Evolutionary conservation across 1,284 basidiomycete genomes (phyloP).

Genomic region (Puccinia novopanici): DNA sequence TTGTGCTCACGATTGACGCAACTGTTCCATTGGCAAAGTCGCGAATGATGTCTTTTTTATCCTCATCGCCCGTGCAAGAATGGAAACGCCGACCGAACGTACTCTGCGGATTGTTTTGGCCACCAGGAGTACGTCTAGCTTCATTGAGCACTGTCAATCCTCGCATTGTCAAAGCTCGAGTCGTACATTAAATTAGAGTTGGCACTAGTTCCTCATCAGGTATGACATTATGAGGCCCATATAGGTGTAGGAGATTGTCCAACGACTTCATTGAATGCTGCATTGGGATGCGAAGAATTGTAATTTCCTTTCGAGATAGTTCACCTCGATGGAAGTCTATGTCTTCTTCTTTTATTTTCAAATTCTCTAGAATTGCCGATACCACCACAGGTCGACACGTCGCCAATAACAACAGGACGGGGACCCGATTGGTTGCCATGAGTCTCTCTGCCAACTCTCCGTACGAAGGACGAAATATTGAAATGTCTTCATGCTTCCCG

Average conservation of each 20-base stretch:
- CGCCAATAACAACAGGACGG: neutral
- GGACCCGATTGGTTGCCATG: neutral
- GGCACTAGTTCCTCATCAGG: neutral
- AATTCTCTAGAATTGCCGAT: neutral
- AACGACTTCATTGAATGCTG: neutral
- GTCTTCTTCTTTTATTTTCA: neutral
- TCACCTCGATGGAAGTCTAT: neutral
- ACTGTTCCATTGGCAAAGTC: neutral
- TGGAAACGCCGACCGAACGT: neutral
- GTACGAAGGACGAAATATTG: slow-evolving; percentile 4
- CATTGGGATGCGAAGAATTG: neutral
- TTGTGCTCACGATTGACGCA: neutral
- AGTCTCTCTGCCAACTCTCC: neutral
- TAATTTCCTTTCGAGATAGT: neutral
- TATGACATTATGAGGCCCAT: neutral
- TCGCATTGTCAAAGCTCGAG: neutral
- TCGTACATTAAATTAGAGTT: neutral
- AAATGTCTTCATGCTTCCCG: neutral
- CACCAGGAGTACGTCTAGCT: neutral
- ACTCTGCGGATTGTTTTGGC: neutral
- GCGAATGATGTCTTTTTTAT: neutral
- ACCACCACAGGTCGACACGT: neutral
- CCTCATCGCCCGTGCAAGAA: neutral
- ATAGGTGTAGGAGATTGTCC: neutral
- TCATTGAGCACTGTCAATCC: neutral